Conservation (phyloP, 495 filamentous ascomycete genomes). For the Talaromyces proteolyticus region DNA sequence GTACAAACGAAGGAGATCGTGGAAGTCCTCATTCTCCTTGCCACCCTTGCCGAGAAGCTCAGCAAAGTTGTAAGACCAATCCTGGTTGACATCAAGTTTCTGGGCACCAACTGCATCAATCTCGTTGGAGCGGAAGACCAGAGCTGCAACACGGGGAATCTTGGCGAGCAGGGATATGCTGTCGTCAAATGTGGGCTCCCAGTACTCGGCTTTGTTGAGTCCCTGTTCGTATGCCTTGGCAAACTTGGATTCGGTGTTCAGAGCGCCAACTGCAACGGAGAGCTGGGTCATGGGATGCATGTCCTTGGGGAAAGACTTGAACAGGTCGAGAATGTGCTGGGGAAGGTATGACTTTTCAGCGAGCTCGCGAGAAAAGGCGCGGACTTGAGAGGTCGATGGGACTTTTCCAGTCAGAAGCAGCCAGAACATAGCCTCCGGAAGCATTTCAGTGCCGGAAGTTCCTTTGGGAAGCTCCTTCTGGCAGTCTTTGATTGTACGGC, state of each 20-base stretch:
- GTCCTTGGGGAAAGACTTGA: constrained; percentile 80
- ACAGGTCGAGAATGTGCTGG: constrained; percentile 75
- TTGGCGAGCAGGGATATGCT: constrained; percentile 90
- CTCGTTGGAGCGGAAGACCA: constrained; percentile 87
- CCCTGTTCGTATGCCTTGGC: constrained; percentile 89
- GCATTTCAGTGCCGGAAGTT: constrained; percentile 92
- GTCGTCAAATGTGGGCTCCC: constrained; percentile 98
- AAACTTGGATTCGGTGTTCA: constrained; percentile 89
- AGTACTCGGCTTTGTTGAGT: constrained; percentile 90
- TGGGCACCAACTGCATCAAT: constrained; percentile 56
- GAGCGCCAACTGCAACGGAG: constrained; percentile 83
- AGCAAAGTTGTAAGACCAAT: constrained; percentile 98
- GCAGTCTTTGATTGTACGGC: constrained; percentile 96
- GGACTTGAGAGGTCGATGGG: constrained; percentile 73
- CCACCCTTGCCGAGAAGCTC: constrained; percentile 92
- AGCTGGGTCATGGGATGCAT: constrained; percentile 99
- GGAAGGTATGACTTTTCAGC: constrained; percentile 85
- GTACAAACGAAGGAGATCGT: constrained; percentile 89
- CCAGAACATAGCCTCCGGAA: constrained; percentile 99
- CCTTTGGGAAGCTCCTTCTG: constrained; percentile 91
- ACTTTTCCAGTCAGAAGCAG: constrained; percentile 91
- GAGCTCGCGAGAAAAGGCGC: constrained; percentile 74
- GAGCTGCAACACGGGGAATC: constrained; percentile 91
- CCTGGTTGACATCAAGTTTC: constrained; percentile 54
- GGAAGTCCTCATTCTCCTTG: constrained; percentile 82